Base-by-base conservation (phyloP, 2,329 filamentous ascomycete species). In the Aspergillus sp. region DNA sequence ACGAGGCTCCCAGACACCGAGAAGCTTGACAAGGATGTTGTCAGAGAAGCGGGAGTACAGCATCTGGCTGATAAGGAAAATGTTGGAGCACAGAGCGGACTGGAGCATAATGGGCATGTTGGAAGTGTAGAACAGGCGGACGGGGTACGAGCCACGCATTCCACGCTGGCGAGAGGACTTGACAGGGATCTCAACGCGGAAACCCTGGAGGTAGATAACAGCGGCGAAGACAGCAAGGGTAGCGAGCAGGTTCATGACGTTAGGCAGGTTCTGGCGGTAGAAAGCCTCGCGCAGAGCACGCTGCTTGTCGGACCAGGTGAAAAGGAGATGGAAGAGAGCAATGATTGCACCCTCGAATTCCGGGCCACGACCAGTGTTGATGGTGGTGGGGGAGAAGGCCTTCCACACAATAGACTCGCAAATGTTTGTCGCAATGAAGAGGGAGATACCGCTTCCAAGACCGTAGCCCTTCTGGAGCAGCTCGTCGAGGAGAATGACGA, bases 61-160 rank as follows among this genome's bases (percentile, higher is more conserved):
- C 93, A 98, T 98, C 84, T 99, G 95, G 76, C 90, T 95, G 82
- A 99, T 92, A 65, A 99, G 84, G 88, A 99, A 99, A 80, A 99
- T 87, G 85, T 99, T 99, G 84, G 93, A 97, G 67, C 91, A 96
- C 68, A 99, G 87, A 68, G 95, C 95, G 48, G 93, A 98, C 84
- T 99, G 96, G 77, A 99, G 86, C 95, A 99, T 99, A 81, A 99
- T 99, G 75, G 95, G 95, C 96, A 99, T 99, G 89, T 99, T 99
- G 77, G 93, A 97, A 75, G 95, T 99, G 84, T 99, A 99, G 87
- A 99, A 99, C 60, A 99, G 90, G 73, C 96, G 93, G 77, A 99
- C 87, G 71, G 95, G 95, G 86, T 98, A 99, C 41, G 93, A 96
- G 73, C 93, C 96, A 72, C 95, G 93, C 76, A 96, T 95, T 79